phyloP scores from a whole-genome alignment of 495 filamentous ascomycete genomes.

The Penicillium canescens region DNA sequence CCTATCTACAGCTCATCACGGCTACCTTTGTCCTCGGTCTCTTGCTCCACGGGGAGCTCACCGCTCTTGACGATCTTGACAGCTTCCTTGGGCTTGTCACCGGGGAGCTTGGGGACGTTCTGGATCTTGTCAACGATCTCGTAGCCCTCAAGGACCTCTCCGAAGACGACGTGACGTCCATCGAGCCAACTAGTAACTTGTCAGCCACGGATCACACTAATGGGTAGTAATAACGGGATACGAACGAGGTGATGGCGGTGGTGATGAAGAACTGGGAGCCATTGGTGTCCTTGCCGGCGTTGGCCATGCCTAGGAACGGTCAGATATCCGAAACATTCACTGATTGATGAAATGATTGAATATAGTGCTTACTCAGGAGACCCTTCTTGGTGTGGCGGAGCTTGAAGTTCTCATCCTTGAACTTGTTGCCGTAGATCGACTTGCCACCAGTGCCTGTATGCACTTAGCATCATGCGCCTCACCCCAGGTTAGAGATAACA shows the following conservation, averaged over 20 bases:
- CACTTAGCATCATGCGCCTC: slow-evolving; percentile 11
- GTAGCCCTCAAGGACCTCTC: slow-evolving; percentile 88
- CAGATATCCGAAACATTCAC: slow-evolving; percentile 37
- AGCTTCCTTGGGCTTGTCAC: slow-evolving; percentile 71
- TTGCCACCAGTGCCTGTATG: slow-evolving; percentile 82
- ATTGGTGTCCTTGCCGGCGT: slow-evolving; percentile 96
- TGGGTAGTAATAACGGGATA: neutral
- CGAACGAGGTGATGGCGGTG: slow-evolving; percentile 78
- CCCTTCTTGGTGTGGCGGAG: slow-evolving; percentile 78
- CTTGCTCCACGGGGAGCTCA: slow-evolving; percentile 76
- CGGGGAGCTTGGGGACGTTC: slow-evolving; percentile 65
- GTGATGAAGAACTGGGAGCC: slow-evolving; percentile 99
- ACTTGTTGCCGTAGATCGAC: slow-evolving; percentile 95
- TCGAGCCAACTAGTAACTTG: slow-evolving; percentile 71
- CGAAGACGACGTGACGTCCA: slow-evolving; percentile 87
- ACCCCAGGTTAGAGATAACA: slow-evolving; percentile 1
- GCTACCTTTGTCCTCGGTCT: slow-evolving; percentile 79
- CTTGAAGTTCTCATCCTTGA: slow-evolving; percentile 99
- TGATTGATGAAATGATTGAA: neutral
- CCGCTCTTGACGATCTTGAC: slow-evolving; percentile 95
- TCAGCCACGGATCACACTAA: neutral
- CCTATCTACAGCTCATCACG: slow-evolving; percentile 84
- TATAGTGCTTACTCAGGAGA: slow-evolving; percentile 51
- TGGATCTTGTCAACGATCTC: slow-evolving; percentile 89
- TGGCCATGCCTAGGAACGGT: slow-evolving; percentile 78